These are phyloP conservation scores for Malassezia obtusa DNA, from an alignment of 1,284 basidiomycete species.

Conservation along the genomic window DNA sequence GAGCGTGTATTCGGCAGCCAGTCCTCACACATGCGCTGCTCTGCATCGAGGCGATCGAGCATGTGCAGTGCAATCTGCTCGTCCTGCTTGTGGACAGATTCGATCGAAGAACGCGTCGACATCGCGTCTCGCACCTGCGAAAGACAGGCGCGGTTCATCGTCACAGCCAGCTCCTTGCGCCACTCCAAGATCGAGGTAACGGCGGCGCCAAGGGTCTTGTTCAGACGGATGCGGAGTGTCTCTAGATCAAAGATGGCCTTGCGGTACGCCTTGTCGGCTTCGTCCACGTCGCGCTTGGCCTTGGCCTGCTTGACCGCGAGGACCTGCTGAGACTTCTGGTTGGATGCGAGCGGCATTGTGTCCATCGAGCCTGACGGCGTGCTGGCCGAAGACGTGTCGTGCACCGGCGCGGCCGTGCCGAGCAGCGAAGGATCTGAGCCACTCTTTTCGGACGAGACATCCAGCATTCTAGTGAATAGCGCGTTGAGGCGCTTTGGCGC, in stretches of 20 bases:
- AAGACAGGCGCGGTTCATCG: constrained; percentile 50
- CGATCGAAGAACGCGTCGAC: constrained; percentile 21
- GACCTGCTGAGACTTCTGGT: constrained; percentile 19
- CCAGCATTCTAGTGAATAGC: constrained; percentile 39
- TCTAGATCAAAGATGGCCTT: constrained; percentile 86
- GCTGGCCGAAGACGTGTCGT: background rate
- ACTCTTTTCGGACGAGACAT: constrained; percentile 15
- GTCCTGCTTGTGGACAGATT: constrained; percentile 32
- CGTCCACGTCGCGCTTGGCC: constrained; percentile 38
- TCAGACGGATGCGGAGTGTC: constrained; percentile 66
- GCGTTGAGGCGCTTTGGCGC: constrained; percentile 44
- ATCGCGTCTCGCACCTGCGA: constrained; percentile 27
- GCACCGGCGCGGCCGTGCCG: background rate
- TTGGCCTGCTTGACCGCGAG: constrained; percentile 35
- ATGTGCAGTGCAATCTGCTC: constrained; percentile 62
- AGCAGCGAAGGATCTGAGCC: background rate
- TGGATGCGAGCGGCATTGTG: background rate
- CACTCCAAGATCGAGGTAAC: constrained; percentile 74
- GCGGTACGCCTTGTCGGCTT: constrained; percentile 77
- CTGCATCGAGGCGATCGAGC: constrained; percentile 59
- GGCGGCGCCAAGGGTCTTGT: constrained; percentile 71
- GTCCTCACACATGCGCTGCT: constrained; percentile 55
- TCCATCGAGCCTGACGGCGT: constrained; percentile 9
- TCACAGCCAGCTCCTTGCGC: constrained; percentile 62
- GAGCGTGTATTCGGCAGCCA: constrained; percentile 48